Evolutionary conservation across 106 monocot genomes (phyloP).

Genomic region (Cymbidium sinense): DNA sequence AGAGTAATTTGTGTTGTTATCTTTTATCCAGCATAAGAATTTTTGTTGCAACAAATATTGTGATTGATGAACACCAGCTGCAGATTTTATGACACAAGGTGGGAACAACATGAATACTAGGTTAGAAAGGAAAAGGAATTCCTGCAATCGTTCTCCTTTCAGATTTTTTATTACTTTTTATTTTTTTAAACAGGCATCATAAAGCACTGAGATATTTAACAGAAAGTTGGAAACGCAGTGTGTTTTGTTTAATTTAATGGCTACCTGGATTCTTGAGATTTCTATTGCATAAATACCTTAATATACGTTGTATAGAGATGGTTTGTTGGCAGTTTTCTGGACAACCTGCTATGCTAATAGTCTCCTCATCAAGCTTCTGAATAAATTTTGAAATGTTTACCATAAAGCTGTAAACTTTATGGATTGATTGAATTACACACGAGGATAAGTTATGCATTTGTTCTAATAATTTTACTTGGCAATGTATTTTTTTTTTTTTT

Average conservation of each 20-base stretch:
- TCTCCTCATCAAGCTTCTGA: not conserved
- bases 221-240: too few relatives aligned
- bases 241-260: not conserved
- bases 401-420: not conserved
- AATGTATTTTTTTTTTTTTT: not conserved
- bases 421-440: not conserved
- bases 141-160: too few relatives aligned
- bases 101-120: too few relatives aligned
- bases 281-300: not conserved
- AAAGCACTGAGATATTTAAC: too few relatives aligned
- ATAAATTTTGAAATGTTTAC: not conserved
- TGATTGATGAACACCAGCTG: too few relatives aligned
- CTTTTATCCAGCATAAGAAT: too few relatives aligned
- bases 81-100: too few relatives aligned
- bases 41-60: too few relatives aligned
- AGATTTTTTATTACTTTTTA: too few relatives aligned
- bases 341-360: not conserved
- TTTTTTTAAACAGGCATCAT: too few relatives aligned
- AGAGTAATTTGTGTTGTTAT: too few relatives aligned
- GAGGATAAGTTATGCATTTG: not conserved
- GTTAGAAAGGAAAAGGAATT: too few relatives aligned
- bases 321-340: not conserved
- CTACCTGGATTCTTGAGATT: not conserved
- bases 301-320: not conserved
- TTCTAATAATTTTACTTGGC: not conserved